Base-by-base conservation (phyloP, 2,329 filamentous ascomycete genomes). In the Epichloe brachyelytri region DNA sequence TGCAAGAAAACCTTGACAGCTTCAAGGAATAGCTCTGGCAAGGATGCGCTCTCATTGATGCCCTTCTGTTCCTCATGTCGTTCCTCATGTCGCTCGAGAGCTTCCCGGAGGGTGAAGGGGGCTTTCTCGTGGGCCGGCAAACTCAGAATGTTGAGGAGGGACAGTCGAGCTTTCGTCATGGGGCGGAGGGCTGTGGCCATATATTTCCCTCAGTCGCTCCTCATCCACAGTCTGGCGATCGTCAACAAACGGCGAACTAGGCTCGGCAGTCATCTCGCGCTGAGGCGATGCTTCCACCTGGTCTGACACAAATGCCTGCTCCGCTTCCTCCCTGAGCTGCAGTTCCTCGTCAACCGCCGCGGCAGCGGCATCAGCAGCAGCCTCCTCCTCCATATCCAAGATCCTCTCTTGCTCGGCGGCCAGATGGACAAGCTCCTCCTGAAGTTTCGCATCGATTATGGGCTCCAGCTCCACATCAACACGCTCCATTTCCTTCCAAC, bases 401-500 rank as follows among this genome's bases (percentile, higher is more conserved):
- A 61, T 65, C 50, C 63, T 68, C 63, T 77, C 69, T 51, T 72
- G 69, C 37, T 71, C 66, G 7, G 68, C 66, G 38, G 71, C 71
- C 8, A 83, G 66, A n/a, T 69, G 70, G 53, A 82, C 78, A 19
- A 89, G 68, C 56, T 81, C 79, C 17, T 76, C 74, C 50, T 81
- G 75, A 12, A 84, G 62, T 1, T 72, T 67, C 0, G 77, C 65
- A 17, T 81, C 78, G 11, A 89, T 76, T 61, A 83, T 78, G 3
- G 93, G 86, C 59, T 86, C 80, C 49, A 98, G 80, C 66, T 97
- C 91, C 1, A 95, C 87, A 62, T 98, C 93, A 0, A 97, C 88
- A n/a, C 91, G 80, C 69, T 98, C 93, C 93, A 98, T 98, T 67
- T 97, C 91, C 58, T 81, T 86, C 91, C 91, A 98, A 53, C 88